phyloP scores from a whole-genome alignment of 805 yeast genomes.

The Saturnispora ahearnii region DNA sequence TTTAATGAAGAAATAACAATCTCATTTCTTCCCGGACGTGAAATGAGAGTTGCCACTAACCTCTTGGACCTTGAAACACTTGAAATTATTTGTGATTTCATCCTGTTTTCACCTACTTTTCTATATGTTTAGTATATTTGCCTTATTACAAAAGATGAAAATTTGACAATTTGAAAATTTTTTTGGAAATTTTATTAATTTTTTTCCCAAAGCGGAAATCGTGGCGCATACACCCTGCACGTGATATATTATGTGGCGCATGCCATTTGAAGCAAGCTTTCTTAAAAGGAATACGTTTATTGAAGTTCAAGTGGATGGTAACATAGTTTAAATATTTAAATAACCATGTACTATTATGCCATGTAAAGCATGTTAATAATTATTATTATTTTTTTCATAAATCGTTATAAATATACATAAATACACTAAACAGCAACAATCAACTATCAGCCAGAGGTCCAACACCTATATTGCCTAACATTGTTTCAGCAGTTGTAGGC shows the following conservation, averaged over 20 bases:
- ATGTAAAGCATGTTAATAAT: too few species aligned
- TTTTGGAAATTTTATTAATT: neutral
- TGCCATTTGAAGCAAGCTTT: neutral
- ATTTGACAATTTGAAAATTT: neutral
- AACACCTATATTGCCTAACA: slow-evolving; percentile 70
- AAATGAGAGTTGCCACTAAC: slow-evolving; percentile 27
- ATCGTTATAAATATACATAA: neutral
- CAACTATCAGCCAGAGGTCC: slow-evolving; percentile 55
- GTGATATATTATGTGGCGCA: neutral
- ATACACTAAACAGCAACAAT: neutral
- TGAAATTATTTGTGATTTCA: slow-evolving; percentile 10
- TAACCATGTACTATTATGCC: too few species aligned
- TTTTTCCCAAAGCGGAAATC: neutral
- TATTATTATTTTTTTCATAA: neutral
- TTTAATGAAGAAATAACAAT: slow-evolving; percentile 32
- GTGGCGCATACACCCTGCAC: neutral
- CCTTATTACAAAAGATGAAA: neutral
- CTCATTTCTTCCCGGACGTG: slow-evolving; percentile 38
- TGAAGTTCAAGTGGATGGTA: too few species aligned
- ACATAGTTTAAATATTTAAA: too few species aligned
- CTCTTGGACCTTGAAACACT: slow-evolving; percentile 1
- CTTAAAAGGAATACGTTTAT: too few species aligned
- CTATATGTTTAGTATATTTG: neutral
- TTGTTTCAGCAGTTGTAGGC: slow-evolving; percentile 72
- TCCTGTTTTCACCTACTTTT: neutral